These are phyloP conservation scores for Wickerhamomyces rabaulensis DNA, from an alignment of 805 yeast species.

Conservation along the genomic window DNA sequence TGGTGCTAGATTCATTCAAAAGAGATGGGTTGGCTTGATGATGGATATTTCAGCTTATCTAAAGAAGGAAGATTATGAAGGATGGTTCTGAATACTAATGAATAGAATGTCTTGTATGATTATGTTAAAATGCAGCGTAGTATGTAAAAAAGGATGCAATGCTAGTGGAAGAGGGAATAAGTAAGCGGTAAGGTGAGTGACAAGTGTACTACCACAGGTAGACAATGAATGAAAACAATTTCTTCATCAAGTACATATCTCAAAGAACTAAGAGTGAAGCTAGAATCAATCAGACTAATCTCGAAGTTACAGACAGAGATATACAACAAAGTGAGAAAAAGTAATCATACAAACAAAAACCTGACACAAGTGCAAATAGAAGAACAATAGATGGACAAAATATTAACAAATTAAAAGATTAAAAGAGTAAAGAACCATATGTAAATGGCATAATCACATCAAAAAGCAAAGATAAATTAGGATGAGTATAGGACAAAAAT, in stretches of 20 bases:
- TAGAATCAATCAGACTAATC: not conserved
- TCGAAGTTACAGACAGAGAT: not conserved
- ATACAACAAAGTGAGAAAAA: not conserved
- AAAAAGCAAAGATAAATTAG: not conserved
- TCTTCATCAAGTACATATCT: not conserved
- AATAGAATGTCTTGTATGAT: not conserved
- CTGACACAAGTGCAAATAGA: not conserved
- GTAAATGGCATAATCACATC: not conserved
- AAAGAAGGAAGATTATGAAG: slow-evolving; percentile 21
- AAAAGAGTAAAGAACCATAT: not conserved
- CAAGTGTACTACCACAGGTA: too few species aligned
- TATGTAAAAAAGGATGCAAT: not conserved
- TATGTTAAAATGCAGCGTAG: not conserved
- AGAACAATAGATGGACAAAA: not conserved
- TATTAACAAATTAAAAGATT: too few species aligned
- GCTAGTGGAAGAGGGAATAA: not conserved
- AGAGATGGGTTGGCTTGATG: slow-evolving; percentile 21
- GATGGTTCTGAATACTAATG: slow-evolving; percentile 18
- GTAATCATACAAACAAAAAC: not conserved
- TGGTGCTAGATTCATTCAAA: slow-evolving; percentile 1
- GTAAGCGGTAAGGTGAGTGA: too few species aligned
- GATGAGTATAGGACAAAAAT: not conserved
- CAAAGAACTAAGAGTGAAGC: not conserved
- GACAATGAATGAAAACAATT: not conserved
- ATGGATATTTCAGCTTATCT: slow-evolving; percentile 15